phyloP scores from a whole-genome alignment of 441 rosid genomes.

The Mallotus japonicus region DNA sequence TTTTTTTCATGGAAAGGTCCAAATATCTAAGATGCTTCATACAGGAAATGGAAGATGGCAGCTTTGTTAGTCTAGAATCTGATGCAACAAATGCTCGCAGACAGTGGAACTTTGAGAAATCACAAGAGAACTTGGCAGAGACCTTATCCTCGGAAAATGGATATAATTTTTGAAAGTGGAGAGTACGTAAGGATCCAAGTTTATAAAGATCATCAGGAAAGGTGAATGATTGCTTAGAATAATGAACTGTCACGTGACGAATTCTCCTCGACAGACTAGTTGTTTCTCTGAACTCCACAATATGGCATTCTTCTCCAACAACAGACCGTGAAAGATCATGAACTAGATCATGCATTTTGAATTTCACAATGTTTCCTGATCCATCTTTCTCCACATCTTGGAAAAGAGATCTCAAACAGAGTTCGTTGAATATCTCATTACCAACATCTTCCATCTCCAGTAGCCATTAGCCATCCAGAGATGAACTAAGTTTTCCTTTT shows the following conservation, averaged over 20 bases:
- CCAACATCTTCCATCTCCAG: constrained; percentile 8
- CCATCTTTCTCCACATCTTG: constrained; percentile 9
- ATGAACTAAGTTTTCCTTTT: constrained; percentile 12
- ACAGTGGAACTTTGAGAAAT: background rate
- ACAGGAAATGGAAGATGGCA: background rate
- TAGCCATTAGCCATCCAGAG: constrained; percentile 28
- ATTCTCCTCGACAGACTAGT: background rate
- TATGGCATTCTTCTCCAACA: background rate
- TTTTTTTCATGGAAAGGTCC: constrained; percentile 11
- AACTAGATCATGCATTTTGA: constrained; percentile 17
- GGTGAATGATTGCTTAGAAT: background rate
- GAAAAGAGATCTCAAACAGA: constrained; percentile 5
- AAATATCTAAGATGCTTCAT: constrained; percentile 22
- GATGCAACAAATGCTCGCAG: background rate
- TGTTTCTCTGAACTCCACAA: background rate
- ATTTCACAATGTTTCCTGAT: background rate
- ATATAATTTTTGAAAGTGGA: background rate
- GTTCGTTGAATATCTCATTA: constrained; percentile 2
- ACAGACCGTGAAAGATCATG: background rate
- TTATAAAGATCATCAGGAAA: background rate
- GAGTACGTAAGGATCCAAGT: background rate
- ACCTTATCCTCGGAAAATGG: background rate
- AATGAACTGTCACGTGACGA: background rate
- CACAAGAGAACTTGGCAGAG: background rate
- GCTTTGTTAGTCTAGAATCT: background rate